Percentiles rank a stretch among this genome's conserved stretches.
Conservation (phyloP, 176 grass and related monocot genomes). For the Eragrostis nindensis region DNA sequence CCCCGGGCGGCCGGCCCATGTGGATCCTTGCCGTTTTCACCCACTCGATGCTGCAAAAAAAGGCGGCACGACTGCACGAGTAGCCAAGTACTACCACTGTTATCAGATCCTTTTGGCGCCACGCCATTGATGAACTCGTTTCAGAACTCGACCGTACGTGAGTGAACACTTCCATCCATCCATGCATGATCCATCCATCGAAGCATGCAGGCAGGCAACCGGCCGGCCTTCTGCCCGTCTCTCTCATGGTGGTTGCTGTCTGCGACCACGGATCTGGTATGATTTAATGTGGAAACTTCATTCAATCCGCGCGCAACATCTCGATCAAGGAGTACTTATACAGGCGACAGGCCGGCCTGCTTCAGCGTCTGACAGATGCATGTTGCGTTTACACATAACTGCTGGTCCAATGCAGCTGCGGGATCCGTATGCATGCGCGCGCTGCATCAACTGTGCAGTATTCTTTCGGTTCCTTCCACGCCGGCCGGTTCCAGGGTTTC, state of each 20-base stretch:
- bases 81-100: neutral
- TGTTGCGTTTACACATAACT: slow-evolving; percentile 28
- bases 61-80: neutral
- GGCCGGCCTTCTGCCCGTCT: neutral
- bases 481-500: slow-evolving; percentile 2
- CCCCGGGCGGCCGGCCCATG: neutral
- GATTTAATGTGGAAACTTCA: slow-evolving; percentile 8
- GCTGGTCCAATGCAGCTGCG: slow-evolving; percentile 7
- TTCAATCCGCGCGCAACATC: slow-evolving; percentile 21
- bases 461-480: slow-evolving; percentile 30
- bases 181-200: too few species aligned
- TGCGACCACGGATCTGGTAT: neutral
- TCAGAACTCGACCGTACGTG: neutral
- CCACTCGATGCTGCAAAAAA: neutral
- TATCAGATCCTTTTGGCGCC: slow-evolving; percentile 27
- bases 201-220: neutral
- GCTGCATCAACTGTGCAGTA: slow-evolving; percentile 10
- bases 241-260: slow-evolving; percentile 22
- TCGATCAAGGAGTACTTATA: neutral
- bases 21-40: slow-evolving; percentile 39
- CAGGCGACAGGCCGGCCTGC: neutral
- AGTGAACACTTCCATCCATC: neutral
- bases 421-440: neutral
- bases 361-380: slow-evolving; percentile 21
- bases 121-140: slow-evolving; percentile 12